Conservation (phyloP, 495 filamentous ascomycete species). For the Xylaria castorea region DNA sequence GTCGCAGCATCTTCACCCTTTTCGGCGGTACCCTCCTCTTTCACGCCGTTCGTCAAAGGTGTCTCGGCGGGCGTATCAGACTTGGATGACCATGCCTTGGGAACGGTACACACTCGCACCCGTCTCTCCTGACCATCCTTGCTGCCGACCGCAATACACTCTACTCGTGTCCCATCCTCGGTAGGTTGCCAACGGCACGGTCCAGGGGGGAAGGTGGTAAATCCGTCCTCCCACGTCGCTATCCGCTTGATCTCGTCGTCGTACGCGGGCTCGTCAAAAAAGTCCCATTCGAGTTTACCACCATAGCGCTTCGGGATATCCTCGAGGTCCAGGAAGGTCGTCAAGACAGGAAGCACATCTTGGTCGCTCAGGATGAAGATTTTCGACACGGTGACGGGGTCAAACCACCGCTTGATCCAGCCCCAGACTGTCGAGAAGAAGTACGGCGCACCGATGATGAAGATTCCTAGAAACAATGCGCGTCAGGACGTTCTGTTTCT, state of each 20-base stretch:
- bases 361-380: slow-evolving; percentile 81
- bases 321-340: slow-evolving; percentile 76
- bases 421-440: slow-evolving; percentile 96
- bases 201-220: slow-evolving; percentile 54
- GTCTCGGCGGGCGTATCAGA: slow-evolving; percentile 22
- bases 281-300: slow-evolving; percentile 80
- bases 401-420: slow-evolving; percentile 96
- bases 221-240: slow-evolving; percentile 52
- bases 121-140: slow-evolving; percentile 43
- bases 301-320: slow-evolving; percentile 87
- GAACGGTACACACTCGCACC: slow-evolving; percentile 53
- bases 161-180: slow-evolving; percentile 49
- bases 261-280: slow-evolving; percentile 72
- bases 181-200: slow-evolving; percentile 56
- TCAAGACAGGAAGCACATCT: slow-evolving; percentile 75
- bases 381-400: slow-evolving; percentile 90
- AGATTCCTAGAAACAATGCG: slow-evolving; percentile 23
- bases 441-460: slow-evolving; percentile 85
- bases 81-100: slow-evolving; percentile 42
- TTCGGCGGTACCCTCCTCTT: slow-evolving; percentile 26
- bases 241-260: slow-evolving; percentile 50
- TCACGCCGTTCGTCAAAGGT: slow-evolving; percentile 31
- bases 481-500: slow-evolving; percentile 21
- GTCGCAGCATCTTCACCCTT: slow-evolving; percentile 13
- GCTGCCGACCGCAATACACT: slow-evolving; percentile 55